Evolutionary conservation across 345 rosid species (phyloP), one percentile per base, ranked within the genome.

Genomic region (Hypericum perforatum): DNA sequence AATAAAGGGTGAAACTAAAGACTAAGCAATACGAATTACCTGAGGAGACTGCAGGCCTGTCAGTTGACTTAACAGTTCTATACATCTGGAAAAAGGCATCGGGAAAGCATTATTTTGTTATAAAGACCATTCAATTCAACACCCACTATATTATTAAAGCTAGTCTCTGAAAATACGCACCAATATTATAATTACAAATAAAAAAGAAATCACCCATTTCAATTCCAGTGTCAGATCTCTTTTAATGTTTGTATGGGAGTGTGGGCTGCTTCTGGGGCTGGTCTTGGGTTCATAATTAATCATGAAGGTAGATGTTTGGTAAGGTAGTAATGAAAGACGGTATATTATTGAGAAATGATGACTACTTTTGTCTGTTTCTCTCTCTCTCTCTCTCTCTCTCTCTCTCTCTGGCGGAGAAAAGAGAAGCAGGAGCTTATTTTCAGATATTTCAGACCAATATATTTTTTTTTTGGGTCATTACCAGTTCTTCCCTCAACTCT

Each of bases 261-360:
- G 32, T 22, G 32, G 32, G 32, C 32, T 67, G 59, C 55, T 57
- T 63, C 54, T 22, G 57, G 59, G 67, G 57, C 54, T 67, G 57
- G 56, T 52, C 40, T 39, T 52, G 59, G 58, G 29, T 75, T 62
- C 48, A 70, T 72, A 67, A 75, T 49, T 64, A 62, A 67, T 61
- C 76, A 65, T 69, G 76, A 22, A 72, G 78, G 69, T 68, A 58
- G 76, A 60, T 65, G 80, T 75, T 75, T 65, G 78, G 78, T 78
- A 51, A 70, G 76, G 67, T 61, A 78, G 84, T 75, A 73, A 78
- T 67, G 56, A 78, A 78, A 22, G 32, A 22, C 68, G 43, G 15
- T 78, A 67, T 37, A 75, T 78, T 78, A 78, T 78, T 78, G 84
- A 73, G 84, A 73, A 75, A 78, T 75, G 84, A 78, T 78, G 78